A percentile compares a stretch with the other conserved stretches of the same genome.
These are phyloP conservation scores for Hortiboletus flavorubellus DNA, from an alignment of 768 basidiomycete genomes.

Conservation along the genomic window DNA sequence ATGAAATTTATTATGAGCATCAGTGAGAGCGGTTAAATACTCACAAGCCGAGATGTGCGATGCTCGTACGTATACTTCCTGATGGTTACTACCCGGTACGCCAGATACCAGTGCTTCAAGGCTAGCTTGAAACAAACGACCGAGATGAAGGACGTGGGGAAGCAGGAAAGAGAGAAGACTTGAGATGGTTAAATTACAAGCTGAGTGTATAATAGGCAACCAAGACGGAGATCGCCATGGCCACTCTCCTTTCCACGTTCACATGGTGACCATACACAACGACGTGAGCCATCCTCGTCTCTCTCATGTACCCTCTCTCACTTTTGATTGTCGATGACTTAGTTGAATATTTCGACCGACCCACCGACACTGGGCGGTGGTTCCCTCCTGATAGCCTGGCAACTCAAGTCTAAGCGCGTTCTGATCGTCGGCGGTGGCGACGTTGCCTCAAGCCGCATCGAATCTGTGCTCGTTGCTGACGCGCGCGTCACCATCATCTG, in stretches of 20 bases:
- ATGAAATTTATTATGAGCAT: neutral
- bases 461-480: constrained; percentile 78
- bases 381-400: constrained; percentile 91
- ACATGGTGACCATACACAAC: constrained; percentile 1
- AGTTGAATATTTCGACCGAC: constrained; percentile 10
- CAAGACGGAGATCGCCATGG: constrained; percentile 15
- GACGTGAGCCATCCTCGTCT: neutral
- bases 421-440: constrained; percentile 94
- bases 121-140: neutral
- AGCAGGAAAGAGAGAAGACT: neutral
- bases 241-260: constrained; percentile 12
- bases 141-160: neutral
- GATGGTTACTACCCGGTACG: constrained; percentile 6
- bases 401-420: constrained; percentile 77
- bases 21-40: constrained; percentile 11
- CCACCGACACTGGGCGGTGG: constrained; percentile 43
- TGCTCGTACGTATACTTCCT: neutral
- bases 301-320: neutral
- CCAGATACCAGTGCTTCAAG: neutral
- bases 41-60: constrained; percentile 1
- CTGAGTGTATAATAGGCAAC: neutral
- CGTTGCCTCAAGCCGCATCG: constrained; percentile 85
- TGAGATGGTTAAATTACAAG: no score
- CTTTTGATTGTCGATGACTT: neutral
- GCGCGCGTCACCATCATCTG: constrained; percentile 76